Base-by-base conservation (phyloP, 768 basidiomycete species). In the Suillus sp. region DNA sequence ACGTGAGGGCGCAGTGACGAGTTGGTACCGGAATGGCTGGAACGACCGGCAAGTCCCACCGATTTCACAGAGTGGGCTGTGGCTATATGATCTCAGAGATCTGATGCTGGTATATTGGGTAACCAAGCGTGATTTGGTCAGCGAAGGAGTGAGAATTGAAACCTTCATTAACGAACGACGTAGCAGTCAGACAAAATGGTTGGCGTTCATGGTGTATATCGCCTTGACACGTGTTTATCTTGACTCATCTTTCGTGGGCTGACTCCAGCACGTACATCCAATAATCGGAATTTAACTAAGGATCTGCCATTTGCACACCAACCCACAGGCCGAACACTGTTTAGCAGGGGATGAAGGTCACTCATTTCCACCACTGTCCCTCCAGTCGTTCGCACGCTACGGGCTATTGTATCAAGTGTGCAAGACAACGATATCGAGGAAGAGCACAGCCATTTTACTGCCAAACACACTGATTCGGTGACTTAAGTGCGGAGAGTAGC, bases 31-130 rank as follows among this genome's bases (percentile, higher is more conserved):
- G 25, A 38, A 56, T 37, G 25, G 16, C 8, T 18, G 55, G 27
- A 38, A 56, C 35, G 37, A 27, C 55, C 37, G 55, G 55, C 55
- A 38, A 56, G 37, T 56, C 9, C 37, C 55, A 56, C 25, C 1
- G 16, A 27, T 37, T 37, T 37, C 22, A 55, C 34, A 25, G 54
- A 38, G 55, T 25, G 55, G 9, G 25, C 25, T 38, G 25, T 11
- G 37, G 18, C 25, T 38, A 37, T 38, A 20, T 10, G 8, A 7
- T 18, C 37, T 10, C 18, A 18, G 18, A 38, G 25, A 56, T 20
- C 55, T 25, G 37, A 56, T 38, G 18, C 16, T 38, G 25, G 22
- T 20, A 25, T 37, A 22, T 47, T 47, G 55, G 25, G 55, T 56
- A 56, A 56, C 22, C 37, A 27, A 20, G n/a, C 37, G 22, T 37